Evolutionary conservation across 192 early-diverging fungal genomes (phyloP), one percentile per base, ranked within the genome.

Genomic region (Backusella luteola): DNA sequence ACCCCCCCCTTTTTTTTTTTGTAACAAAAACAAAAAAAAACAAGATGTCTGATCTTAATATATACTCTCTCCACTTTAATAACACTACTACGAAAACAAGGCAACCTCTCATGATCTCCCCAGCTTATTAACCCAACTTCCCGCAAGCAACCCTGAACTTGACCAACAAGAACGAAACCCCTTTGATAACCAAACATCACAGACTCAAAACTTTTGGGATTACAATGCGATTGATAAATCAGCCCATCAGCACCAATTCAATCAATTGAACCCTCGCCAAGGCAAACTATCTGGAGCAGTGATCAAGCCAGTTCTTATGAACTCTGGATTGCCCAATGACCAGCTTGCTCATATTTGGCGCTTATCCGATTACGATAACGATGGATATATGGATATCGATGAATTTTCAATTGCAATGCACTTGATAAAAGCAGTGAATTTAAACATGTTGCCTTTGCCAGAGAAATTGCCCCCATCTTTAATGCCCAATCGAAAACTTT

Each of bases 361-460:
- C 36, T 71, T 87, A 34, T 80, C 88, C 15, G 90, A 93, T 74
- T 92, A 88, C 83, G 87, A 90, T 29, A 79, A 79, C 39, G 87
- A 89, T 67, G 92, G 92, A 44, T 87, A 89, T 73, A 84, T 93
- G 74, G 91, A 91, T 32, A 74, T 86, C 56, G 90, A 92, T 74
- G 90, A 93, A 82, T 93, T 93, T 67, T 83, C 86, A 41, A 87
- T 91, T 21, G 92, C 91, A 7, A 93, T 93, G 92, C 87, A 89
- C 52, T 59, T 90, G n/a, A 69, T 75, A 21, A 73, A 77, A 32
- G 70, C 74, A 0, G 83, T 79, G 32, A 32, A 32, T 32, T 32
- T 67, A 67, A 85, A 87, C 68, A 80, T 49, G 81, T 81, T 38
- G 74, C 46, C 6, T 4, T 69, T 80, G 21, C 80, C 79, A 21